Conservation (phyloP, 129 eudicot genomes). For the Heracleum sosnowskyi region DNA sequence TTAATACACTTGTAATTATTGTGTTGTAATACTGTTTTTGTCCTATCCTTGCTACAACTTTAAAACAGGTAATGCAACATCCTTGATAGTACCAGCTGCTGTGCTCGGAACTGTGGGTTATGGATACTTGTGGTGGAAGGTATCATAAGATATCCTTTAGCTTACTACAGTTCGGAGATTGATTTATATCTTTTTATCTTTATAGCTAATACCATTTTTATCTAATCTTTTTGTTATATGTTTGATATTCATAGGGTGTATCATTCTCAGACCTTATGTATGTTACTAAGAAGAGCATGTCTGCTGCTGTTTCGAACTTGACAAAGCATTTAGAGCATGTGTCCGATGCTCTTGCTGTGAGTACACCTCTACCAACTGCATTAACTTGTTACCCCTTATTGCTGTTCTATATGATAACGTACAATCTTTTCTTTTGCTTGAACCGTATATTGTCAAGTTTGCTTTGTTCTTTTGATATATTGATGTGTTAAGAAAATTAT, state of each 20-base stretch:
- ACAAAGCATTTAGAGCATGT: slow-evolving; percentile 84
- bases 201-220: not conserved
- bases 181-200: not conserved
- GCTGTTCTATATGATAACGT: not conserved
- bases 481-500: not conserved
- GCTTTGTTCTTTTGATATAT: not conserved
- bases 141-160: slow-evolving; percentile 11
- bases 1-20: not conserved
- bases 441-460: not conserved
- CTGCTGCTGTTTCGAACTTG: slow-evolving; percentile 69
- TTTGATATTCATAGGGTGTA: slow-evolving; percentile 38
- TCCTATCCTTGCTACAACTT: not conserved
- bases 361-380: slow-evolving; percentile 14
- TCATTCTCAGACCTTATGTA: slow-evolving; percentile 94
- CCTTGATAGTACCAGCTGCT: slow-evolving; percentile 72
- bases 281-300: slow-evolving; percentile 71
- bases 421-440: not conserved
- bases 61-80: slow-evolving; percentile 32
- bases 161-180: not conserved
- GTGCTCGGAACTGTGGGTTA: slow-evolving; percentile 72
- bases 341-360: slow-evolving; percentile 77
- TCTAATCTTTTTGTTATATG: slow-evolving; percentile 11
- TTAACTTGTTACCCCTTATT: not conserved
- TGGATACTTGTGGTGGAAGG: slow-evolving; percentile 99
- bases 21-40: not conserved